A percentile compares a stretch with the other conserved stretches of the same genome.
Evolutionary conservation across 148 eudicot genomes (phyloP).

Genomic region (Nyssa sinensis): DNA sequence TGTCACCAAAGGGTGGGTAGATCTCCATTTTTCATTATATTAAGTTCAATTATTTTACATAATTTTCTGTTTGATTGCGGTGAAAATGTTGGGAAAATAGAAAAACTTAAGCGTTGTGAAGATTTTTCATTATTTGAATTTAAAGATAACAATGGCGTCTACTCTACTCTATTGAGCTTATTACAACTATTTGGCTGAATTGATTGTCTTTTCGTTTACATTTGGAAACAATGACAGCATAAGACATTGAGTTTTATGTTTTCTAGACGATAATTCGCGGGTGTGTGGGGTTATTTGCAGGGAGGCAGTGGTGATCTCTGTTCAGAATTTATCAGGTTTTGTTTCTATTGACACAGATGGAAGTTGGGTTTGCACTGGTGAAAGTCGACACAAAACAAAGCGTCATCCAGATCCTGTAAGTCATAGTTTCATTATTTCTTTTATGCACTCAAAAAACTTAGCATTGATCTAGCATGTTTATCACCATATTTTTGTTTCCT

Average conservation of each 20-base stretch:
- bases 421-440: conserved; percentile 4
- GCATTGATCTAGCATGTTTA: not conserved
- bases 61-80: not conserved
- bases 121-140: not conserved
- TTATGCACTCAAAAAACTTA: conserved; percentile 2
- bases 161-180: not conserved
- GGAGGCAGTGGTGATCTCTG: conserved; percentile 66
- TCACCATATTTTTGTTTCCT: not conserved
- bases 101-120: not conserved
- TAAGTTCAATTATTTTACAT: not conserved
- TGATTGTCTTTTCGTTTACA: not conserved
- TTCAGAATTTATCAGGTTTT: conserved; percentile 64
- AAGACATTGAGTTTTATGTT: not conserved
- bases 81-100: not conserved
- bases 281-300: conserved; percentile 27
- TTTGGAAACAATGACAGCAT: not conserved
- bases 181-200: not conserved
- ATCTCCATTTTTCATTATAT: not conserved
- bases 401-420: conserved; percentile 78
- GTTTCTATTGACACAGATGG: conserved; percentile 65
- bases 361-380: conserved; percentile 68
- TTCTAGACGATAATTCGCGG: not conserved
- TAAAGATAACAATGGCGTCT: not conserved
- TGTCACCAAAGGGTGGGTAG: conserved; percentile 53
- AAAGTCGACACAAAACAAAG: conserved; percentile 48